phyloP scores from a whole-genome alignment of 441 rosid genomes.

The Dalechampia spathulata region DNA sequence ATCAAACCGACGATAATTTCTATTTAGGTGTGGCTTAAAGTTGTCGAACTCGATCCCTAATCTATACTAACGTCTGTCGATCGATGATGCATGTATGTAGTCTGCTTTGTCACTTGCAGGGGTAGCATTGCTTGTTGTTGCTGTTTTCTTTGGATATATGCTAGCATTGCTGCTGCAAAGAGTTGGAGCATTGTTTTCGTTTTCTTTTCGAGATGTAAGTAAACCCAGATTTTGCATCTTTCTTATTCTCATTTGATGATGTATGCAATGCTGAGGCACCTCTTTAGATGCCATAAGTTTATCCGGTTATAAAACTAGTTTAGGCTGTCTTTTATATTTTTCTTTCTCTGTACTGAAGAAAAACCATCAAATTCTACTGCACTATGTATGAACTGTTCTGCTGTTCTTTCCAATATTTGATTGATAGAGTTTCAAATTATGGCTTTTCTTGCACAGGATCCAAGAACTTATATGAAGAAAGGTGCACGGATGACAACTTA shows the following conservation, averaged over 20 bases:
- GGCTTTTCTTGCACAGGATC: slow-evolving; percentile 27
- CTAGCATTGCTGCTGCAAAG: slow-evolving; percentile 71
- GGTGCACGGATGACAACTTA: slow-evolving; percentile 48
- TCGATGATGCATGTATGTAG: slow-evolving; percentile 4
- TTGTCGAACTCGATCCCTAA: not conserved
- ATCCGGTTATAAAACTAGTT: too few species aligned
- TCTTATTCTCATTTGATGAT: not conserved
- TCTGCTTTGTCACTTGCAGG: slow-evolving; percentile 32
- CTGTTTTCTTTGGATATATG: slow-evolving; percentile 83
- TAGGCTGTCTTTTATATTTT: not conserved
- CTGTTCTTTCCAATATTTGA: slow-evolving; percentile 5
- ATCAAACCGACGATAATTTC: slow-evolving; percentile 44
- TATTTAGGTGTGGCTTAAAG: slow-evolving; percentile 54
- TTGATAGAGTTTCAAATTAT: too few species aligned
- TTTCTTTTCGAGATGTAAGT: slow-evolving; percentile 50
- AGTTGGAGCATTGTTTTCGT: slow-evolving; percentile 55
- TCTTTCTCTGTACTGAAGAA: too few species aligned
- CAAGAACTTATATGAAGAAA: slow-evolving; percentile 35
- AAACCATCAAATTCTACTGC: too few species aligned
- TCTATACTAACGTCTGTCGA: not conserved
- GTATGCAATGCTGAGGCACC: not conserved
- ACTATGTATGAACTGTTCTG: too few species aligned
- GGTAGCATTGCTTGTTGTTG: slow-evolving; percentile 62
- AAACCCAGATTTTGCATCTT: not conserved
- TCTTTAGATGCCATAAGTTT: too few species aligned